Conservation (phyloP, 2,329 filamentous ascomycete genomes). For the Pyrenophora seminiperda region DNA sequence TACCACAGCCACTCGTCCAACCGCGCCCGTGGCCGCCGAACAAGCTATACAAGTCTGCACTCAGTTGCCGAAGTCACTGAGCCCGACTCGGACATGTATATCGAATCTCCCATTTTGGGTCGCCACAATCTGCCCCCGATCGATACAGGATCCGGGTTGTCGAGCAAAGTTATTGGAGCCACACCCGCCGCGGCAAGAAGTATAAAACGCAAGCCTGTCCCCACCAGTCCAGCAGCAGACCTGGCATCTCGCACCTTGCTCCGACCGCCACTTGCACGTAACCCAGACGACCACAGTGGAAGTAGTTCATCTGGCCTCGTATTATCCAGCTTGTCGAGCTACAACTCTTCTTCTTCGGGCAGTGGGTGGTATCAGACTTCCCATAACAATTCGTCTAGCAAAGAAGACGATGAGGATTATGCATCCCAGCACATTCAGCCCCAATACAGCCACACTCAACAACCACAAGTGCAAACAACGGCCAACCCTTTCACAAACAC, state of each 20-base stretch:
- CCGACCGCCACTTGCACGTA: constrained; percentile 27
- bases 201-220: constrained; percentile 37
- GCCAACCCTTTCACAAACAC: constrained; percentile 32
- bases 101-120: constrained; percentile 31
- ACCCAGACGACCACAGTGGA: constrained; percentile 25
- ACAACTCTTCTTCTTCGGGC: constrained; percentile 12
- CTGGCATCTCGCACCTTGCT: constrained; percentile 27
- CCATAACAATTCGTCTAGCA: constrained; percentile 10
- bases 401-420: no score
- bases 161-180: constrained; percentile 6
- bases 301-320: constrained; percentile 34
- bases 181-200: constrained; percentile 17
- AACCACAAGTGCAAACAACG: not conserved
- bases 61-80: constrained; percentile 42
- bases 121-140: constrained; percentile 11
- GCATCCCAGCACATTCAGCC: constrained; percentile 7
- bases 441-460: not conserved
- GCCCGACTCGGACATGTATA: constrained; percentile 28
- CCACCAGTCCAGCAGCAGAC: constrained; percentile 24
- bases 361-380: constrained; percentile 7
- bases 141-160: not conserved
- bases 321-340: constrained; percentile 14
- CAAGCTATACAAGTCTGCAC: constrained; percentile 40
- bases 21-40: constrained; percentile 39
- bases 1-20: constrained; percentile 45